phyloP scores from a whole-genome alignment of 805 yeast genomes.

The Hanseniaspora osmophila region DNA sequence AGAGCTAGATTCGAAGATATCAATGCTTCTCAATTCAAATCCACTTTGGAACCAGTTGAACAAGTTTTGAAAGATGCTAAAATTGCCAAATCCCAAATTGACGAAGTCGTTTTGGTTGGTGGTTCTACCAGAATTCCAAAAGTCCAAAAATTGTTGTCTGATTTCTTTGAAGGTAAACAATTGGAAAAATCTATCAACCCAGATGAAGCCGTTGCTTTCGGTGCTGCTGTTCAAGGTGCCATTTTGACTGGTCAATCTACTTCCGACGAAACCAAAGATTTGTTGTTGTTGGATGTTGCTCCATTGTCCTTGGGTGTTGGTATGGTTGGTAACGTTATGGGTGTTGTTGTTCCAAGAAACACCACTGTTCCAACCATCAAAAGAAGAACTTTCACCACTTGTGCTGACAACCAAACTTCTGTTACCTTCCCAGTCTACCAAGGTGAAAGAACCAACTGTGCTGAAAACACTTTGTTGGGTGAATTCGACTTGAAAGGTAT shows the following conservation, averaged over 20 bases:
- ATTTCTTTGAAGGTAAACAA: constrained; percentile 93
- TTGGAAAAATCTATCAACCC: constrained; percentile 95
- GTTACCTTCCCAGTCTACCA: constrained; percentile 98
- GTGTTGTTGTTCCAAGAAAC: constrained; percentile 98
- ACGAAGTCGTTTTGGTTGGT: constrained; percentile 94
- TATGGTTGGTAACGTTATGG: constrained; percentile 98
- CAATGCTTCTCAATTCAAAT: constrained; percentile 83
- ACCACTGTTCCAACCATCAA: constrained; percentile 98
- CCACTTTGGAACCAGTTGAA: constrained; percentile 88
- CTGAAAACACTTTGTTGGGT: constrained; percentile 94
- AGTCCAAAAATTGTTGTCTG: constrained; percentile 87
- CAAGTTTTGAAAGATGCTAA: constrained; percentile 87
- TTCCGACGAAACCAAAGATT: constrained; percentile 86
- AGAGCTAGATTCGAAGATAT: constrained; percentile 97
- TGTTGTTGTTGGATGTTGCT: constrained; percentile 89
- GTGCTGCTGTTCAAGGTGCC: constrained; percentile 99
- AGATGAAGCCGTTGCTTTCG: constrained; percentile 98
- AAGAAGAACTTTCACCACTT: constrained; percentile 97
- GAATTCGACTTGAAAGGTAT: constrained; percentile 96
- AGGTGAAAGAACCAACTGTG: constrained; percentile 99
- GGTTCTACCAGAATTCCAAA: constrained; percentile 99
- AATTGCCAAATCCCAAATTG: constrained; percentile 68
- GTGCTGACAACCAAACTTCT: constrained; percentile 96
- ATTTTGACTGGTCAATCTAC: constrained; percentile 87
- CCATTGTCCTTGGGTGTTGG: constrained; percentile 99